Evolutionary conservation across 371 early-diverging fungal species (phyloP).

Genomic region (Syncephalastrum racemosum): DNA sequence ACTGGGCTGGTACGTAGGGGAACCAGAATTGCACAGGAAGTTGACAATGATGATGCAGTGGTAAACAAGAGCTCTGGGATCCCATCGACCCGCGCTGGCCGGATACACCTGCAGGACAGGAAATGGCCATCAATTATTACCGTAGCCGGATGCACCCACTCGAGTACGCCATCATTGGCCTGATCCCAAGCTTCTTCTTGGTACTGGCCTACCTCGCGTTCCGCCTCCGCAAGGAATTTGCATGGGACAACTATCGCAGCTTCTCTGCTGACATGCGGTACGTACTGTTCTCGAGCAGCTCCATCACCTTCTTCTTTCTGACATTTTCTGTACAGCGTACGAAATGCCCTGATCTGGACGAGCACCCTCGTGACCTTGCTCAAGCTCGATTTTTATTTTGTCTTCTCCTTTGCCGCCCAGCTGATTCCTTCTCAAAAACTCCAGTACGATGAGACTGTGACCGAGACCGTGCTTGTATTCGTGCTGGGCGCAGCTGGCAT

Average conservation of each 20-base stretch:
- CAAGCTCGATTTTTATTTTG: constrained; percentile 52
- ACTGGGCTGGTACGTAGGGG: constrained; percentile 39
- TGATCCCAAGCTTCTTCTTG: constrained; percentile 49
- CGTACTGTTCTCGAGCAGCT: not conserved
- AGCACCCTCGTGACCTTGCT: constrained; percentile 41
- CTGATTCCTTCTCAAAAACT: constrained; percentile 47
- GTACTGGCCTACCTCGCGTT: constrained; percentile 37
- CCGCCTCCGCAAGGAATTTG: constrained; percentile 48
- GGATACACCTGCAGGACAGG: constrained; percentile 21
- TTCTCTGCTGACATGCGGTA: constrained; percentile 55
- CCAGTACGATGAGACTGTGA: constrained; percentile 32
- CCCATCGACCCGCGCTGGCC: constrained; percentile 35
- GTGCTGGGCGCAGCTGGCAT: constrained; percentile 36
- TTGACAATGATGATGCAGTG: constrained; percentile 12
- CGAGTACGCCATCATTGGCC: constrained; percentile 50
- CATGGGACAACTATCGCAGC: constrained; percentile 54
- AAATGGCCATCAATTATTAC: constrained; percentile 30
- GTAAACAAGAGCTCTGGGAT: constrained; percentile 18
- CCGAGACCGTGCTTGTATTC: constrained; percentile 45
- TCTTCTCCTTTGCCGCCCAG: constrained; percentile 51
- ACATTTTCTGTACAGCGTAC: constrained; percentile 23
- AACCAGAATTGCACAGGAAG: not conserved
- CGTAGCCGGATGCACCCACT: constrained; percentile 40
- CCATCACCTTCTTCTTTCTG: not conserved
- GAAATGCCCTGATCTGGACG: constrained; percentile 38